A percentile compares a stretch with the other conserved stretches of the same genome.
phyloP scores from a whole-genome alignment of 2,329 filamentous ascomycete species.

The Fusarium acutatum region DNA sequence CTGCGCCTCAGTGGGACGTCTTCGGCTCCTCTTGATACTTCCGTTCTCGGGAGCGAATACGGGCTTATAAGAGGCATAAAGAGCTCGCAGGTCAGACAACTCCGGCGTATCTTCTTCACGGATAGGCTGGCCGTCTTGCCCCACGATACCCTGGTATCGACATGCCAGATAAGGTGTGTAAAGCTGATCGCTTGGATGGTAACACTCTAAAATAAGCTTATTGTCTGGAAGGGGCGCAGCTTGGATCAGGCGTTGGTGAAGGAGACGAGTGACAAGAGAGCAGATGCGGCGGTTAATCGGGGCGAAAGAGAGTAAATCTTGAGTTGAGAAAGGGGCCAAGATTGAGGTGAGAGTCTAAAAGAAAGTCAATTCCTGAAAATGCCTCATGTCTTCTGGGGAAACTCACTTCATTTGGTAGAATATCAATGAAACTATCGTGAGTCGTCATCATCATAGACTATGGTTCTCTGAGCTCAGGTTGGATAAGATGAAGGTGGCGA shows the following conservation, averaged over 20 bases:
- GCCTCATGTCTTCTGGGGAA: background rate
- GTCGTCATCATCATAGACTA: constrained; percentile 15
- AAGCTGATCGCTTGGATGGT: constrained; percentile 74
- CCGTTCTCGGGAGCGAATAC: constrained; percentile 63
- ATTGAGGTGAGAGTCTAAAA: constrained; percentile 21
- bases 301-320: constrained; percentile 64
- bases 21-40: constrained; percentile 43
- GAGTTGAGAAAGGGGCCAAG: constrained; percentile 57
- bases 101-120: constrained; percentile 8
- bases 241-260: constrained; percentile 69
- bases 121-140: constrained; percentile 12
- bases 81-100: constrained; percentile 55
- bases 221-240: constrained; percentile 48
- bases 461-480: background rate
- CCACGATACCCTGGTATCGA: constrained; percentile 68
- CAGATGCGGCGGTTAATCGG: constrained; percentile 70
- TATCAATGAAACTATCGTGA: constrained; percentile 9
- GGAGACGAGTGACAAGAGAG: constrained; percentile 67
- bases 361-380: background rate
- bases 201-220: constrained; percentile 80
- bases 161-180: constrained; percentile 74
- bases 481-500: background rate
- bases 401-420: constrained; percentile 31
- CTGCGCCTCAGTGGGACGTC: constrained; percentile 3
- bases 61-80: constrained; percentile 79